A percentile compares a stretch with the other conserved stretches of the same genome.
These are phyloP conservation scores for Afroboletus lepidellus DNA, from an alignment of 1,284 basidiomycete genomes.

Conservation along the genomic window DNA sequence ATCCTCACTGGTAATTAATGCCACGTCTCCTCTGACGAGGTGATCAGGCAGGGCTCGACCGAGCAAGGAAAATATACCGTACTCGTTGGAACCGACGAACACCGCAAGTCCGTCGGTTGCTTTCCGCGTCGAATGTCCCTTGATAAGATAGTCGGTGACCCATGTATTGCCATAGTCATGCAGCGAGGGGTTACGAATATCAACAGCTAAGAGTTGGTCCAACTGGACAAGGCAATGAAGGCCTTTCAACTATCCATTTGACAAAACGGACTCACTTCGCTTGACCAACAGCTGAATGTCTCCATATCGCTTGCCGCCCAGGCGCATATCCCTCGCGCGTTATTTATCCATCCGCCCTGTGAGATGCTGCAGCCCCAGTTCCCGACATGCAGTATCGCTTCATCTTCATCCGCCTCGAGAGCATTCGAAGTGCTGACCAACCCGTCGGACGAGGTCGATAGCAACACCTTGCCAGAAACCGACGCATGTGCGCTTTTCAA, in stretches of 20 bases:
- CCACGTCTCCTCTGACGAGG: constrained; percentile 54
- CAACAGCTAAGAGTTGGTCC: constrained; percentile 46
- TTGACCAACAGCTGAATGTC: constrained; percentile 74
- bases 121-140: constrained; percentile 35
- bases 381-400: constrained; percentile 63
- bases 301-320: constrained; percentile 86
- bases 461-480: constrained; percentile 41
- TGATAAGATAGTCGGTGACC: constrained; percentile 65
- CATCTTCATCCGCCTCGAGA: constrained; percentile 72
- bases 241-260: background rate
- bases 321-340: constrained; percentile 37
- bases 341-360: constrained; percentile 65
- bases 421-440: constrained; percentile 65
- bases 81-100: constrained; percentile 66
- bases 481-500: constrained; percentile 25
- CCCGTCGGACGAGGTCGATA: constrained; percentile 75
- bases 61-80: constrained; percentile 17
- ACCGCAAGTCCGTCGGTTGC: constrained; percentile 37
- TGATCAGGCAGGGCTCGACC: constrained; percentile 2
- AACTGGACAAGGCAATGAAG: constrained; percentile 39
- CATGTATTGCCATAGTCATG: constrained; percentile 48
- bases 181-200: constrained; percentile 52
- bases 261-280: constrained; percentile 47
- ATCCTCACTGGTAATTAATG: constrained; percentile 47
- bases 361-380: constrained; percentile 77